Evolutionary conservation across 2,329 filamentous ascomycete genomes (phyloP).

Genomic region (Tolypocladium sp.): DNA sequence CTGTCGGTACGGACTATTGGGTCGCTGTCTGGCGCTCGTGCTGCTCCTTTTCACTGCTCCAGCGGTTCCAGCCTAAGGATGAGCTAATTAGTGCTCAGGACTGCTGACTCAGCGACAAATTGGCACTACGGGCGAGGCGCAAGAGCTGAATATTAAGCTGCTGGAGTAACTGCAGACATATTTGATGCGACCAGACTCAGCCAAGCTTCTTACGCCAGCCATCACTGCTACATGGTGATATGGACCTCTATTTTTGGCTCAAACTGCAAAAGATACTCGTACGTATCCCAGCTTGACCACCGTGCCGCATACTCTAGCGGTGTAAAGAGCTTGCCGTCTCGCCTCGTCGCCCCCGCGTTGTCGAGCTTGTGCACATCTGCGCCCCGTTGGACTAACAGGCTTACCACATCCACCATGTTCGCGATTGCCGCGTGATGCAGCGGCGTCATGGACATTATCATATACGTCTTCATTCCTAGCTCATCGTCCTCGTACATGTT

Average conservation of each 20-base stretch:
- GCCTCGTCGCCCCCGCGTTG: background rate
- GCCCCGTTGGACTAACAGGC: background rate
- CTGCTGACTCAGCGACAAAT: too few relatives aligned
- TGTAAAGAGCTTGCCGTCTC: background rate
- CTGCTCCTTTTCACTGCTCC: too few relatives aligned
- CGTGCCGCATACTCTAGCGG: background rate
- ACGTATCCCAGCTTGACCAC: background rate
- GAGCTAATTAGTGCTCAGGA: too few relatives aligned
- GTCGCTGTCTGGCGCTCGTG: background rate
- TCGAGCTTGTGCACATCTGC: background rate
- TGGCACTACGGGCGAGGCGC: too few relatives aligned
- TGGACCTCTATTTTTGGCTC: background rate
- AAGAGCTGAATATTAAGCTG: too few relatives aligned
- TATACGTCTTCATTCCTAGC: background rate
- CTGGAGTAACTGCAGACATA: too few relatives aligned
- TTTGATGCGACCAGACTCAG: too few relatives aligned
- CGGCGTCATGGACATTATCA: background rate
- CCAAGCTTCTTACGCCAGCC: too few relatives aligned
- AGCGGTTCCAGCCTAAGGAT: too few relatives aligned
- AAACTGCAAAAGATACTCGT: background rate
- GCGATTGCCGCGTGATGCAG: background rate
- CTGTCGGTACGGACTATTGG: background rate
- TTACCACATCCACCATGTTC: background rate
- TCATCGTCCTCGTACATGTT: background rate
- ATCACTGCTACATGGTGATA: too few relatives aligned